phyloP scores from a whole-genome alignment of 345 rosid species.

The Physaria fendleri region DNA sequence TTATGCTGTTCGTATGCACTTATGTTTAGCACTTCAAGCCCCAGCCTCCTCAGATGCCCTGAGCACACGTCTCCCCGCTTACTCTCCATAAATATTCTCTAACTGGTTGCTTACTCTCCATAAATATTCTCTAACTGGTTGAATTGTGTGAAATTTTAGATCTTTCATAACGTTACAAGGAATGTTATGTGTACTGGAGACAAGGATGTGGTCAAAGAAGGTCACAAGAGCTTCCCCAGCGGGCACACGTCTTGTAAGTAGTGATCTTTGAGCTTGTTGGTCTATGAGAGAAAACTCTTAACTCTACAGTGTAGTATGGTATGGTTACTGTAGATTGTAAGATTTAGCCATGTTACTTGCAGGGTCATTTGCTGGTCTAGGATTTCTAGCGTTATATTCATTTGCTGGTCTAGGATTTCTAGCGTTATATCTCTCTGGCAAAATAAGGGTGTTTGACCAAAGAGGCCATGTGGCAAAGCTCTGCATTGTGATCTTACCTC shows the following conservation, averaged over 20 bases:
- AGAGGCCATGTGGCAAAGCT: no score
- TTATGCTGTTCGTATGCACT: no score
- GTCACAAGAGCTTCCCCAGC: conserved; percentile 94
- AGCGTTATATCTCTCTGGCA: no score
- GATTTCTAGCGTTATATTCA: no score
- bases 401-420: no score
- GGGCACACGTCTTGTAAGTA: conserved; percentile 91
- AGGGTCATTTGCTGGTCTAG: conserved; percentile 98
- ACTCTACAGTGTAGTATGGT: background rate
- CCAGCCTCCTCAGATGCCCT: no score
- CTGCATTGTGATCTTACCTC: no score
- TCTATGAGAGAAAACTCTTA: background rate
- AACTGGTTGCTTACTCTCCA: background rate
- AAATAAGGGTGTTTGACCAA: no score
- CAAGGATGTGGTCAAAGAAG: conserved; percentile 70
- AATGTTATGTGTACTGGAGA: conserved; percentile 69
- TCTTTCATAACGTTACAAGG: conserved; percentile 50
- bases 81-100: background rate
- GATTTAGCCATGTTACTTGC: conserved; percentile 28
- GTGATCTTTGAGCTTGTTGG: background rate
- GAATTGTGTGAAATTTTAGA: conserved; percentile 27
- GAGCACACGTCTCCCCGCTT: background rate
- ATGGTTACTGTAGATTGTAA: background rate
- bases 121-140: background rate
- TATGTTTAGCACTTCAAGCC: no score